Base-by-base conservation (phyloP, 805 yeast genomes). In the Starmerella riodocensis region DNA sequence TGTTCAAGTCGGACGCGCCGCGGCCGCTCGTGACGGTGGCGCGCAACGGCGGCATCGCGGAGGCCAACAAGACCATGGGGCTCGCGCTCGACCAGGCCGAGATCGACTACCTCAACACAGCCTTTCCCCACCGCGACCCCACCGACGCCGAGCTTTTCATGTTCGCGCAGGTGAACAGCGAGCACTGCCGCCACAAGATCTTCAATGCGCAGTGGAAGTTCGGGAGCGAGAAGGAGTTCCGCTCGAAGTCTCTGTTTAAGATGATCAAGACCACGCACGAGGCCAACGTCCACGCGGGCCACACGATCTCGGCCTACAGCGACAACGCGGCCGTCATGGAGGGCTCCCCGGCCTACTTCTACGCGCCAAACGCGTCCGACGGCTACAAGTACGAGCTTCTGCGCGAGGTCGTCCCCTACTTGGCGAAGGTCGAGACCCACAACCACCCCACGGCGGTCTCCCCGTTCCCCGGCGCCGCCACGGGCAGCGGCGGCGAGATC, bases 401-500 rank as follows among this genome's bases (percentile, higher is more conserved):
- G 43, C 70, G 70, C 48, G 99, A 91, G 64, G 66, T 65, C 35
- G 93, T 88, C 17, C 91, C 86, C 49, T 83, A 93, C 55, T 66
- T 91, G 51, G 82, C 86, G 56, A 91, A 91, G 61, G 98, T 91
- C 37, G 99, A 91, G 64, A 91, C 99, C 20, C 99, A 91, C 62
- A 91, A 91, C 65, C 99, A 91, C 61, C 99, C 99, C 40, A 91
- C 99, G 20, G 98, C 98, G 1, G 96, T 91, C 4, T 88, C 97
- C 19, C 99, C 99, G 29, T 91, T 84, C 64, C 86, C 98, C 3
- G 99, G 99, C 61, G 99, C 99, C 24, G 94, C 99, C 31, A 91
- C 99, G 12, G 99, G 99, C 48, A 86, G 97, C 9, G 99, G 99
- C 60, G 99, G 99, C 67, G 99, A 91, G 64, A 91, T 91, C 55